A percentile compares a stretch with the other conserved stretches of the same genome.
phyloP scores from a whole-genome alignment of 1,139 yeast species.

The Candida labiduridarum region DNA sequence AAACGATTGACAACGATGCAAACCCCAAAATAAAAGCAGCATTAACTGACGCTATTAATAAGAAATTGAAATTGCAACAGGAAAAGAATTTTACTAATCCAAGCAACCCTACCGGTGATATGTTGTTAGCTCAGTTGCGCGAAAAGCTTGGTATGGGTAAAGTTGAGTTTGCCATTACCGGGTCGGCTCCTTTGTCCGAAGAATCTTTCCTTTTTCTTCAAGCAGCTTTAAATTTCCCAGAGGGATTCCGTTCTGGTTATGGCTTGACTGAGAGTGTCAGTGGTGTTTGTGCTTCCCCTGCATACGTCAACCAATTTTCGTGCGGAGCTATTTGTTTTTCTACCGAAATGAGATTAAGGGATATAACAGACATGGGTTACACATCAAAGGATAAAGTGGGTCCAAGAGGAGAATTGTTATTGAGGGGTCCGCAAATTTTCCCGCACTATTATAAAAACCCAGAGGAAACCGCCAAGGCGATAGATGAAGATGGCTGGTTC shows the following conservation, averaged over 20 bases:
- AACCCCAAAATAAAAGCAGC: constrained; percentile 27
- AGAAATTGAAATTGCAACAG: constrained; percentile 34
- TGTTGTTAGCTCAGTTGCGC: constrained; percentile 26
- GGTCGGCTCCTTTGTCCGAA: constrained; percentile 47
- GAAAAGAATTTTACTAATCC: constrained; percentile 12
- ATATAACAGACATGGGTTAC: constrained; percentile 43
- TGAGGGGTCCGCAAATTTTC: constrained; percentile 44
- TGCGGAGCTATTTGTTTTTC: constrained; percentile 41
- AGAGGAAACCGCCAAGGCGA: constrained; percentile 41
- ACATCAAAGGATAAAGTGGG: constrained; percentile 30
- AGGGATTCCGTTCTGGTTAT: constrained; percentile 44
- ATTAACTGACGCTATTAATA: constrained; percentile 30
- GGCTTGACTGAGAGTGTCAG: constrained; percentile 50
- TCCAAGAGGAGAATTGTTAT: constrained; percentile 43
- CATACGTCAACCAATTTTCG: constrained; percentile 37
- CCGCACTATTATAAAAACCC: constrained; percentile 37
- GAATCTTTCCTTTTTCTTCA: constrained; percentile 43
- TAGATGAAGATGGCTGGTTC: constrained; percentile 59
- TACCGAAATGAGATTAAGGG: constrained; percentile 37
- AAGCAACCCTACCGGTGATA: constrained; percentile 34
- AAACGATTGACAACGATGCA: constrained; percentile 46
- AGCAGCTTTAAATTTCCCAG: constrained; percentile 31
- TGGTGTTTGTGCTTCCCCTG: constrained; percentile 34
- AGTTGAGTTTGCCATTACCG: constrained; percentile 29
- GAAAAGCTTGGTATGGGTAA: constrained; percentile 40